Base-by-base conservation (phyloP, 352 stramenopile species). In the Phytophthora niederhauseri region DNA sequence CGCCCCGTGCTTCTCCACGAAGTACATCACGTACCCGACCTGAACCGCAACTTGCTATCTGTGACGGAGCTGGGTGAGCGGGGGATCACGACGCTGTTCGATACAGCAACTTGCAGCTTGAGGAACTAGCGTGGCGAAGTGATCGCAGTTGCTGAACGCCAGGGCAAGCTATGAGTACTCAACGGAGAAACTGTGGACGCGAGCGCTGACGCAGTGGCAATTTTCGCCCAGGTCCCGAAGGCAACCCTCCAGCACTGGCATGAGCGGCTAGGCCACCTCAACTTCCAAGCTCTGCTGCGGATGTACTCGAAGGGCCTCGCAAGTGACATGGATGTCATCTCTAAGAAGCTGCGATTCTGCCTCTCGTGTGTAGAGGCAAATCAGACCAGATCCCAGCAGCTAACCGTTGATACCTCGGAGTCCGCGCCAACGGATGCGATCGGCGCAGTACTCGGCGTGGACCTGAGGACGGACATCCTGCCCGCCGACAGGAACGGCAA, bases 71-170 rank as follows among this genome's bases (percentile, higher is more conserved):
- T 66, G 1, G n/a, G 8, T 9, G 49, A 66, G 1, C 49, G 51
- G 8, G 49, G 49, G 3, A n/a, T 66, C n/a, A 58, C 31, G 20
- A 66, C 59, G 24, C 41, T 6, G 22, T 66, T 31, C 7, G 41
- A 48, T 48, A 48, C 41, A 48, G 41, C 15, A 48, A 20, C 41
- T 8, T 48, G 15, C 41, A 48, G 41, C 41, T 48, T 48, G 41
- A 48, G 8, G 41, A 58, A 30, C 52, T 7, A 28, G 46, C 15
- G 17, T 22, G 41, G 17, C 4, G 41, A 48, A 48, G 41, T 20
- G 41, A 48, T 48, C 41, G 41, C 15, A 22, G 41, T 48, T 17
- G 15, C 41, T 15, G 41, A 48, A 48, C 41, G 41, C 15, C 41
- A 48, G 41, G 15, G 15, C 41, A 48, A 48, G n/a, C 15, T 48